Evolutionary conservation across 2,329 filamentous ascomycete genomes (phyloP).

Genomic region (Pseudogymnoascus sp.): DNA sequence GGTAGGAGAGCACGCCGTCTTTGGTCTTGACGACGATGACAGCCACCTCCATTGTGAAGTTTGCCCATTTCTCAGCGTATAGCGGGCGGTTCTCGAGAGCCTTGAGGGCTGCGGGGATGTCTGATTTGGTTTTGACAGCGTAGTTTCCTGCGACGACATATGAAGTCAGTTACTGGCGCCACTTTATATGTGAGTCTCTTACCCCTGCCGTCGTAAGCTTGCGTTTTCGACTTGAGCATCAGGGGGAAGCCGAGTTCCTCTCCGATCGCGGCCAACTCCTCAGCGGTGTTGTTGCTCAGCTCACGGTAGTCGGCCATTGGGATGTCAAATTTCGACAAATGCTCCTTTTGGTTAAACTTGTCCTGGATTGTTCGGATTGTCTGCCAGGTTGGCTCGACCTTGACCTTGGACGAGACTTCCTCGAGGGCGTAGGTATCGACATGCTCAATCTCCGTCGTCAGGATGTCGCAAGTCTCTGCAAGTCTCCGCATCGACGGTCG

Average conservation of each 20-base stretch:
- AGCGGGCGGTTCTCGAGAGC: slow-evolving; percentile 63
- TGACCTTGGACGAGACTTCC: slow-evolving; percentile 61
- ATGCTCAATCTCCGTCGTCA: slow-evolving; percentile 94
- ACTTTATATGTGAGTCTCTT: slow-evolving; percentile 31
- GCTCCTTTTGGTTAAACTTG: slow-evolving; percentile 84
- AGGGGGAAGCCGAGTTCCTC: slow-evolving; percentile 67
- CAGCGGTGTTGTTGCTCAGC: slow-evolving; percentile 44
- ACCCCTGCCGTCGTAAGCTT: slow-evolving; percentile 85
- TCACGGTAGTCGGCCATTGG: slow-evolving; percentile 63
- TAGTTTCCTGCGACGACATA: slow-evolving; percentile 47
- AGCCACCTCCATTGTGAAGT: slow-evolving; percentile 79
- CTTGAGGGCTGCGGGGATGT: slow-evolving; percentile 59
- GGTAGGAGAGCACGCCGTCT: slow-evolving; percentile 67
- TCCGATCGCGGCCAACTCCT: slow-evolving; percentile 54
- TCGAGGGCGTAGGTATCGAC: slow-evolving; percentile 85
- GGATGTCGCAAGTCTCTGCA: slow-evolving; percentile 67
- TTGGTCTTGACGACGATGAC: slow-evolving; percentile 93
- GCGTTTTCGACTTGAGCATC: slow-evolving; percentile 86
- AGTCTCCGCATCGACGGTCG: slow-evolving; percentile 69
- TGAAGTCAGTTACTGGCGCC: not conserved
- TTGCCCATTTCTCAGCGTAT: slow-evolving; percentile 85
- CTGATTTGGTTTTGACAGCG: slow-evolving; percentile 49
- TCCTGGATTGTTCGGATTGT: slow-evolving; percentile 87
- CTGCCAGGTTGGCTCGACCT: slow-evolving; percentile 74
- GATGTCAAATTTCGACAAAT: slow-evolving; percentile 60